Conservation (phyloP, 345 rosid species). For the Salix brachista region DNA sequence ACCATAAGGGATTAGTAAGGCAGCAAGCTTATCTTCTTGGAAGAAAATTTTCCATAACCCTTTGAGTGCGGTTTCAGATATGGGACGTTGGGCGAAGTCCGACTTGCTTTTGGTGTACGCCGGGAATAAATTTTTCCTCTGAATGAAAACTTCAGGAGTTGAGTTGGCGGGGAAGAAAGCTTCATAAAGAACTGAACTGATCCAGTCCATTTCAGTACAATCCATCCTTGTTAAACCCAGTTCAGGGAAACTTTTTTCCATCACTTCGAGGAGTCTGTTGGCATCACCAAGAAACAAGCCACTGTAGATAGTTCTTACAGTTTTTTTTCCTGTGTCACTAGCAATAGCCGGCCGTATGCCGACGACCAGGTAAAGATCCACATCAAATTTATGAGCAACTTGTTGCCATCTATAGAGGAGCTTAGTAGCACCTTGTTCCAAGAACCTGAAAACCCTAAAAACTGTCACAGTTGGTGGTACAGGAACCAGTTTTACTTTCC, state of each 20-base stretch:
- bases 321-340: neutral
- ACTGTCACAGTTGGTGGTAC: conserved; percentile 19
- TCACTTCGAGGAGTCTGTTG: conserved; percentile 23
- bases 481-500: conserved; percentile 21
- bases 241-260: conserved; percentile 31
- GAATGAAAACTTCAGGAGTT: conserved; percentile 27
- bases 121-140: conserved; percentile 16
- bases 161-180: conserved; percentile 18
- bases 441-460: conserved; percentile 10
- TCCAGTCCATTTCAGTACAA: conserved; percentile 39
- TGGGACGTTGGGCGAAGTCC: conserved; percentile 30
- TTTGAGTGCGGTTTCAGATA: conserved; percentile 22
- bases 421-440: conserved; percentile 11
- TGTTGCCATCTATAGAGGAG: conserved; percentile 13
- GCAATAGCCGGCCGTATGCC: neutral
- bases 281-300: conserved; percentile 26
- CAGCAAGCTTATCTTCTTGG: conserved; percentile 47
- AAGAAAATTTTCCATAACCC: conserved; percentile 36
- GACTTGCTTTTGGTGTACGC: conserved; percentile 37
- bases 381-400: conserved; percentile 12
- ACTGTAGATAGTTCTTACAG: conserved; percentile 13
- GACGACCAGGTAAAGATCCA: conserved; percentile 10
- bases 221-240: conserved; percentile 26
- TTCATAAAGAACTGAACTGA: conserved; percentile 16
- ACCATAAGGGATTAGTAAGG: conserved; percentile 66